Conservation (phyloP, 768 basidiomycete species). For the Nidularia sp. region DNA sequence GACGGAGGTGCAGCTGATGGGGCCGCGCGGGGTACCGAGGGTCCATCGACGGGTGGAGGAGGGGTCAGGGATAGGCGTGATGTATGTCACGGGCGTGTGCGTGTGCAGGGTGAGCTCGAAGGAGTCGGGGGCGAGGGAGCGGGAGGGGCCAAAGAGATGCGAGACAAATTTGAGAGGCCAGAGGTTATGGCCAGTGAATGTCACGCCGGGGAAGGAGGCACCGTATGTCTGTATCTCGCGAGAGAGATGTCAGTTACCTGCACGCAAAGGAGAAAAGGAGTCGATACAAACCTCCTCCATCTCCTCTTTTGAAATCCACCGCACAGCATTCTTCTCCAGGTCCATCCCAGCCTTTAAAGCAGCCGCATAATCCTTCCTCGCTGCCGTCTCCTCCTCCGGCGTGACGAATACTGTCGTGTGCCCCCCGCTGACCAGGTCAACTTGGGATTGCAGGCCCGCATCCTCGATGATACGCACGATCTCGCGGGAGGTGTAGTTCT, state of each 20-base stretch:
- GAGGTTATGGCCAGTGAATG: slow-evolving; percentile 56
- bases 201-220: slow-evolving; percentile 47
- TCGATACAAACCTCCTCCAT: slow-evolving; percentile 37
- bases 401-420: slow-evolving; percentile 49
- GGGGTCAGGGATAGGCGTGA: slow-evolving; percentile 18
- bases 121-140: slow-evolving; percentile 13
- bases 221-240: slow-evolving; percentile 31
- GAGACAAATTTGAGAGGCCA: slow-evolving; percentile 85
- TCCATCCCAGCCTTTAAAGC: slow-evolving; percentile 51
- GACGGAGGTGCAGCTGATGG: slow-evolving; percentile 54
- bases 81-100: slow-evolving; percentile 60
- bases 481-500: slow-evolving; percentile 47
- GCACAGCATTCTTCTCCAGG: slow-evolving; percentile 25
- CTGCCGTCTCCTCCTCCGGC: slow-evolving; percentile 32
- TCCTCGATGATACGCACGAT: slow-evolving; percentile 46
- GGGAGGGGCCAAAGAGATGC: slow-evolving; percentile 46
- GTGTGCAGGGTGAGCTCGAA: slow-evolving; percentile 62
- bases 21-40: slow-evolving; percentile 65
- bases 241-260: neutral
- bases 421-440: slow-evolving; percentile 62
- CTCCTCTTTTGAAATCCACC: slow-evolving; percentile 44
- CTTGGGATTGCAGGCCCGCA: slow-evolving; percentile 35
- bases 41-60: slow-evolving; percentile 38
- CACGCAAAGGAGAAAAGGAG: neutral
- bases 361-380: slow-evolving; percentile 42